A percentile compares a stretch with the other conserved stretches of the same genome.
phyloP scores from a whole-genome alignment of 148 eudicot species.

The Nepenthes gracilis region DNA sequence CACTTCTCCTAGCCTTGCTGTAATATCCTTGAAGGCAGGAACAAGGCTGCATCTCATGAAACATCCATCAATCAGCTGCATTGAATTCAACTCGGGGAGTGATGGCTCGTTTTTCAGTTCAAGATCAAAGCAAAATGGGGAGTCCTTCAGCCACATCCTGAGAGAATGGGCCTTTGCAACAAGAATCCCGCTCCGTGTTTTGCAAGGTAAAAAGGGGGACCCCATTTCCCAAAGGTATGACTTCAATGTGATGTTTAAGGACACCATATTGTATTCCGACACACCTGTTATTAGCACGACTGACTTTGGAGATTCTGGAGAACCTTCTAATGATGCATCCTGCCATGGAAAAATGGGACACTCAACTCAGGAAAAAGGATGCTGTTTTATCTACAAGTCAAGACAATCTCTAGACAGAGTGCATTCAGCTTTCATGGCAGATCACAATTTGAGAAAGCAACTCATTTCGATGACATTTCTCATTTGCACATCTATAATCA shows the following conservation, averaged over 20 bases:
- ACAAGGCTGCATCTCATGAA: conserved; percentile 83
- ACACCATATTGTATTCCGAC: conserved; percentile 72
- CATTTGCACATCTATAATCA: too few relatives aligned
- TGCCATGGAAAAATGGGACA: conserved; percentile 22
- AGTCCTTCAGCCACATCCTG: conserved; percentile 93
- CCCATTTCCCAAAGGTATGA: conserved; percentile 99
- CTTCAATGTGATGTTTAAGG: conserved; percentile 73
- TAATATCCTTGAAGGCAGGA: conserved; percentile 84
- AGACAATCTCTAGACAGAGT: not conserved
- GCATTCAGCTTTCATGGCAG: too few relatives aligned
- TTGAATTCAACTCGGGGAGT: conserved; percentile 66
- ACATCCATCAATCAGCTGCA: conserved; percentile 86
- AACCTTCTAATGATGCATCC: conserved; percentile 98
- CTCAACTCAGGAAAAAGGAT: not conserved
- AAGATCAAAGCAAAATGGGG: conserved; percentile 87
- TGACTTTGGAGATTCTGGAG: conserved; percentile 91
- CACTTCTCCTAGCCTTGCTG: conserved; percentile 63
- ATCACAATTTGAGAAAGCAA: too few relatives aligned
- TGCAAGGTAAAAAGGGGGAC: conserved; percentile 91
- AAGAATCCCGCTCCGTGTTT: conserved; percentile 69
- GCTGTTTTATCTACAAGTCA: not conserved
- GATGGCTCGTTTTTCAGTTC: conserved; percentile 67
- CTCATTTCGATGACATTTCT: too few relatives aligned
- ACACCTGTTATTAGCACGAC: conserved; percentile 84
- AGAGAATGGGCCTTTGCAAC: conserved; percentile 94